These are phyloP conservation scores for Moricandia arvensis DNA, from an alignment of 345 rosid genomes.

Conservation along the genomic window DNA sequence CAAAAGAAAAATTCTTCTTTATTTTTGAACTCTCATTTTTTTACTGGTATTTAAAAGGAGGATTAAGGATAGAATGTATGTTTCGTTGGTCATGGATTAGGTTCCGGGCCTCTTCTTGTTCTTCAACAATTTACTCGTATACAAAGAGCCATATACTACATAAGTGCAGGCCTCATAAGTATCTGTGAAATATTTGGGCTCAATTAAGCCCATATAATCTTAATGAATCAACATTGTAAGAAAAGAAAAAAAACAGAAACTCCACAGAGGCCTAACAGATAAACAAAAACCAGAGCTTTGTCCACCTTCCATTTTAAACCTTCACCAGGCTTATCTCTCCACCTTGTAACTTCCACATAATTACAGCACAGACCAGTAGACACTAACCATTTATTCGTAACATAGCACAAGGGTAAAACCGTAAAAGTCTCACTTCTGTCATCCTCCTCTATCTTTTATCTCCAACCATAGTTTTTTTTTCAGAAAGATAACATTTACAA, in stretches of 20 bases:
- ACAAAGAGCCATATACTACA: too few relatives aligned
- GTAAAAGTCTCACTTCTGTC: neutral
- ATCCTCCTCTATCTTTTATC: neutral
- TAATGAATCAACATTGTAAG: neutral
- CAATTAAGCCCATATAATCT: neutral
- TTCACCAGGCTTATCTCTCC: neutral
- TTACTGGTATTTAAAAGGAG: too few relatives aligned
- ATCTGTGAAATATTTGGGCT: neutral
- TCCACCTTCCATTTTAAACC: conserved; percentile 23
- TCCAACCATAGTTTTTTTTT: too few relatives aligned
- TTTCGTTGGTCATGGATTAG: too few relatives aligned
- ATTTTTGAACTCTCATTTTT: too few relatives aligned
- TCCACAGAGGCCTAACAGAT: neutral
- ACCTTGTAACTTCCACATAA: conserved; percentile 3
- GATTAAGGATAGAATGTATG: too few relatives aligned
- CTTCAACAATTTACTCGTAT: too few relatives aligned
- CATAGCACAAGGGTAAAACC: conserved; percentile 9
- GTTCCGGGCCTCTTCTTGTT: too few relatives aligned
- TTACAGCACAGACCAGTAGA: conserved; percentile 20
- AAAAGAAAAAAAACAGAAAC: neutral
- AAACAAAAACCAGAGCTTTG: neutral
- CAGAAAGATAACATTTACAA: neutral
- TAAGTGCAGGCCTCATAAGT: neutral
- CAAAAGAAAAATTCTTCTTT: too few relatives aligned
- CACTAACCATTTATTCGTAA: conserved; percentile 2